Evolutionary conservation across 1,139 yeast species (phyloP), one percentile per base, ranked within the genome.

Genomic region (Petasospora fabianii): DNA sequence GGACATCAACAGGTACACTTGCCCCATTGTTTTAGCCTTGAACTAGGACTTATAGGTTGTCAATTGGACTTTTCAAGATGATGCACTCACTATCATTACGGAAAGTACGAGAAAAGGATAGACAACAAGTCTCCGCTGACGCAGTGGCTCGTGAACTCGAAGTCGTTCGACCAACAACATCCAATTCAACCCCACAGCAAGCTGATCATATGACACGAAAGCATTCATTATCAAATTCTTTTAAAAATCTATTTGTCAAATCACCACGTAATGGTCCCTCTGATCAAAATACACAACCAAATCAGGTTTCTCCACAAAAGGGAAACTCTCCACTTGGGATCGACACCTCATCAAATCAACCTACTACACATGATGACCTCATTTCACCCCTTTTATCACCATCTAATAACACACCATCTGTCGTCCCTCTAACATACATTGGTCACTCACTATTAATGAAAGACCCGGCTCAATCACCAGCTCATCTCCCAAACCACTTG

Each of bases 231-330:
- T 44, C 55, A 4, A 42, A 29, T 15, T 48, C 55, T 2, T 36
- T 51, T 33, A 51, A 51, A 30, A 44, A 36, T 31, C 39, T 51
- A 16, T 51, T 51, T 24, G 28, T 44, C 14, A 48, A 48, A 29
- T 16, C 46, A 2, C 41, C 42, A 13, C 32, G 27, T 29, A 27
- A 31, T n/a, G 6, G n/a, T 6, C 18, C n/a, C 14, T 5, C 24
- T 32, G 16, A 11, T 6, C 20, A 32, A 24, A 4, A 12, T n/a
- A 30, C 30, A 18, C 21, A 5, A n/a, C 10, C 19, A 9, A 10
- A 12, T 5, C 33, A 32, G 11, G 7, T 11, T 4, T 35, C 38
- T 14, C 38, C 38, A 19, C 34, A 6, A 10, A 20, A 27, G 28
- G 20, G 30, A 4, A 9, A 20, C 7, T 24, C 37, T 10, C 32